Conservation (phyloP, 345 rosid genomes). For the Bretschneidera sinensis region DNA sequence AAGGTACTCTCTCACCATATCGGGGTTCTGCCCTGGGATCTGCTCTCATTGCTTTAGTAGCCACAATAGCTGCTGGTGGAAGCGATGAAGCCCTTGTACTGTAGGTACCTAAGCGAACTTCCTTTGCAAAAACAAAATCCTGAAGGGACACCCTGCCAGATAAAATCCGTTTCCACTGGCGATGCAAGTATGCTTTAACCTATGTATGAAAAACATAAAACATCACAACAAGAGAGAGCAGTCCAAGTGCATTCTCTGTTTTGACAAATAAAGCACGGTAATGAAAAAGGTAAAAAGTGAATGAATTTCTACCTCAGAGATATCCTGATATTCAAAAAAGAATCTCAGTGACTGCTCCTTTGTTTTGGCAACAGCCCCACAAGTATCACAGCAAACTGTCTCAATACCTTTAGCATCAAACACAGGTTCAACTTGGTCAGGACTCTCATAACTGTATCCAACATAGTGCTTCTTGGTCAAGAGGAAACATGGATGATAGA, state of each 20-base stretch:
- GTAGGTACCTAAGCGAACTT: conserved; percentile 90
- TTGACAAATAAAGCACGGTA: background rate
- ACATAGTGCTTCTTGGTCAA: conserved; percentile 95
- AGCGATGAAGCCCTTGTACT: conserved; percentile 64
- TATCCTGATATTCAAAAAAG: conserved; percentile 66
- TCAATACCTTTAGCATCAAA: conserved; percentile 98
- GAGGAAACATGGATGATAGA: conserved; percentile 87
- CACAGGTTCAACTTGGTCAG: conserved; percentile 60
- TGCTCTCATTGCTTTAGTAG: conserved; percentile 74
- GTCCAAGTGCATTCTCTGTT: conserved; percentile 10
- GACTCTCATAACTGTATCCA: conserved; percentile 87
- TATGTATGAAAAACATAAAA: conserved; percentile 13
- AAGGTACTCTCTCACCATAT: conserved; percentile 87
- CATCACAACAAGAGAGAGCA: background rate
- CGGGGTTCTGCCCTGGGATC: conserved; percentile 92
- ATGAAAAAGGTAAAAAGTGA: conserved; percentile 5
- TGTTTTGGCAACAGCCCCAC: conserved; percentile 77
- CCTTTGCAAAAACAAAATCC: conserved; percentile 94
- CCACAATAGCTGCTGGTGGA: conserved; percentile 95
- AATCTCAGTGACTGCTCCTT: conserved; percentile 86
- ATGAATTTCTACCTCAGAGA: conserved; percentile 43
- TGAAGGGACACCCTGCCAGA: conserved; percentile 84
- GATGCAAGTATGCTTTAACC: conserved; percentile 75
- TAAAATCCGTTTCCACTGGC: conserved; percentile 85
- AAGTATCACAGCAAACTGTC: conserved; percentile 93